Percentiles rank a stretch among this genome's conserved stretches.
These are phyloP conservation scores for Oryza punctata DNA, from an alignment of 176 grass and related monocot genomes.

Conservation along the genomic window DNA sequence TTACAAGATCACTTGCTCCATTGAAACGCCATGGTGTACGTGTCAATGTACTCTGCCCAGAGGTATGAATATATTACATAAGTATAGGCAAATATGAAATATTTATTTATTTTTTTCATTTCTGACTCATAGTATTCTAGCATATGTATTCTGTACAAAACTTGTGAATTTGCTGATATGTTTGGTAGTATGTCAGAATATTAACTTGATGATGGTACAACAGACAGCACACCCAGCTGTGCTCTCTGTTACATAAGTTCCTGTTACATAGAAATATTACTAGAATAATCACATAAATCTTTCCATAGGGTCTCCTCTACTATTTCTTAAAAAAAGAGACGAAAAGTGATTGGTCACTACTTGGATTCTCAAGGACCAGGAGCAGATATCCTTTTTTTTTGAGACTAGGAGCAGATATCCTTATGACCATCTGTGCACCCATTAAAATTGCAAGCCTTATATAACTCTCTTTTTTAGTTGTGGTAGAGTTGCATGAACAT, in stretches of 20 bases:
- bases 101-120: conserved; percentile 22
- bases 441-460: conserved; percentile 11
- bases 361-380: conserved; percentile 21
- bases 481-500: not conserved
- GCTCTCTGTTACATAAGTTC: conserved; percentile 9
- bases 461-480: not conserved
- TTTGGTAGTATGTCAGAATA: conserved; percentile 23
- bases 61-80: conserved; percentile 59
- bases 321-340: not conserved
- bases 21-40: conserved; percentile 77
- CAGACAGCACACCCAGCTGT: not conserved
- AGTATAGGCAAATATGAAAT: conserved; percentile 24
- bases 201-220: conserved; percentile 19
- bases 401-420: conserved; percentile 5
- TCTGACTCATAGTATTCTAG: not conserved
- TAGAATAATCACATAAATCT: conserved; percentile 6
- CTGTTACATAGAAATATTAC: not conserved
- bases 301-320: not conserved
- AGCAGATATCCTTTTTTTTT: not conserved
- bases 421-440: not conserved
- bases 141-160: not conserved
- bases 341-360: not conserved
- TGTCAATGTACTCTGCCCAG: conserved; percentile 92
- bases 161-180: conserved; percentile 14
- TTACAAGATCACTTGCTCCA: conserved; percentile 86